A percentile compares a stretch with the other conserved stretches of the same genome.
Conservation (phyloP, 208 protist species). For the Leishmania gerbilli region DNA sequence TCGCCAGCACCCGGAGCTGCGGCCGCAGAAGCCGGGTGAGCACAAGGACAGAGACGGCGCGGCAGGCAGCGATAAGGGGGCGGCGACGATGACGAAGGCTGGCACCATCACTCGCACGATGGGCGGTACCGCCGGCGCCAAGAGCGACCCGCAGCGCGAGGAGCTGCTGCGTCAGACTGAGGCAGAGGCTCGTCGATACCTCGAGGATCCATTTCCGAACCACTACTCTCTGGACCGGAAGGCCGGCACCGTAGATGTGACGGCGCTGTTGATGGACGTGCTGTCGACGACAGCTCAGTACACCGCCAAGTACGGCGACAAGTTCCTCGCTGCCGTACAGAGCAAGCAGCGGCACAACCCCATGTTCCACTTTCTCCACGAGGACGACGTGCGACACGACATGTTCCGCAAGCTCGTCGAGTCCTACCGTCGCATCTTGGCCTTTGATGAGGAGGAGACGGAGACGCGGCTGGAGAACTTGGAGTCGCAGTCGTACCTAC, state of each 20-base stretch:
- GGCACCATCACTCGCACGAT: constrained; percentile 59
- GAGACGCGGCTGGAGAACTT: constrained; percentile 77
- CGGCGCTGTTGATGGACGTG: constrained; percentile 65
- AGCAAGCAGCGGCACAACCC: constrained; percentile 68
- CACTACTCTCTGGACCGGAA: constrained; percentile 69
- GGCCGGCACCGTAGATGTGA: constrained; percentile 70
- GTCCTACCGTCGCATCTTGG: constrained; percentile 76
- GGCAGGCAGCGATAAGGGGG: constrained; percentile 12
- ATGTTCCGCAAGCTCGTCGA: constrained; percentile 76
- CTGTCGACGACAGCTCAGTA: constrained; percentile 86
- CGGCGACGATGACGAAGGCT: constrained; percentile 29
- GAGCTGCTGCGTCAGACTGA: constrained; percentile 75
- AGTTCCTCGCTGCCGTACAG: constrained; percentile 63
- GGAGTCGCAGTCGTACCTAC: constrained; percentile 44
- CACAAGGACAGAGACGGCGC: constrained; percentile 22
- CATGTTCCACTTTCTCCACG: constrained; percentile 72
- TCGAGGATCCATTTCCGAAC: constrained; percentile 80
- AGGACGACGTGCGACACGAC: constrained; percentile 75
- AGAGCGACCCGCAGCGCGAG: constrained; percentile 59
- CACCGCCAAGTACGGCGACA: constrained; percentile 84
- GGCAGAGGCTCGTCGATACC: constrained; percentile 71
- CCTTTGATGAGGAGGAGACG: constrained; percentile 63
- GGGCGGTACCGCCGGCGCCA: constrained; percentile 54
- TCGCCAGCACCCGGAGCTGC: constrained; percentile 70
- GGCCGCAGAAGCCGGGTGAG: constrained; percentile 43